Conservation (phyloP, 2,329 filamentous ascomycete genomes). For the Cladophialophora exuberans region DNA sequence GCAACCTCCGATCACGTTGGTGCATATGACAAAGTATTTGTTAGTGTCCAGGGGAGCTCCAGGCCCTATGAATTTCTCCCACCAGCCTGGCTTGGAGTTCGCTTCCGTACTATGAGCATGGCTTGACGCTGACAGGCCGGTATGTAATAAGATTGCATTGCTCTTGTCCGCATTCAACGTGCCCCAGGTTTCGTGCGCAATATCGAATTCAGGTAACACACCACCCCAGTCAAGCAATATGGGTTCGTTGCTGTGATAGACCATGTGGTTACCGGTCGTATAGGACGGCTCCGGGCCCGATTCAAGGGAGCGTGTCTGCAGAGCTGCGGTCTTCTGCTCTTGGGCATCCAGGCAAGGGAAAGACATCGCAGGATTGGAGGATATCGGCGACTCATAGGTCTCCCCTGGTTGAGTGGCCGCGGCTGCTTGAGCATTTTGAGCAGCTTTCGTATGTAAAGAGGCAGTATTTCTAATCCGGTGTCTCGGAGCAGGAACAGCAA, state of each 20-base stretch:
- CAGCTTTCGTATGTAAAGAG: conserved; percentile 23
- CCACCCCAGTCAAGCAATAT: conserved; percentile 93
- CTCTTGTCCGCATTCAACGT: conserved; percentile 74
- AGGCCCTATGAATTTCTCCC: conserved; percentile 97
- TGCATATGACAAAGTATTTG: conserved; percentile 92
- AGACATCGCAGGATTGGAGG: conserved; percentile 80
- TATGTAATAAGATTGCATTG: conserved; percentile 91
- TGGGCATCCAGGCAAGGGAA: conserved; percentile 89
- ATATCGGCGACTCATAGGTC: conserved; percentile 37
- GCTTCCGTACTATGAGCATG: conserved; percentile 89
- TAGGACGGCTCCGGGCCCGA: conserved; percentile 92
- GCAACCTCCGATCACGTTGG: conserved; percentile 93
- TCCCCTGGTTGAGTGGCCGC: conserved; percentile 28
- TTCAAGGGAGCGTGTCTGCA: conserved; percentile 63
- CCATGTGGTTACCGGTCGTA: conserved; percentile 81
- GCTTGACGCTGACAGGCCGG: conserved; percentile 93
- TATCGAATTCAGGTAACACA: conserved; percentile 81
- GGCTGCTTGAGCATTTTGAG: conserved; percentile 29
- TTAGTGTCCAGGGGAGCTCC: conserved; percentile 83
- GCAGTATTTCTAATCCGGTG: conserved; percentile 11
- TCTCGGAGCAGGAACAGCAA: neutral
- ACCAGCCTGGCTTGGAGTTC: conserved; percentile 93
- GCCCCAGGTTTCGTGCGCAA: conserved; percentile 95
- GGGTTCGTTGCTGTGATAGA: conserved; percentile 73
- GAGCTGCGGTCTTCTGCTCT: conserved; percentile 74